Conservation (phyloP, 2,329 filamentous ascomycete species). For the Macrophomina phaseolina region DNA sequence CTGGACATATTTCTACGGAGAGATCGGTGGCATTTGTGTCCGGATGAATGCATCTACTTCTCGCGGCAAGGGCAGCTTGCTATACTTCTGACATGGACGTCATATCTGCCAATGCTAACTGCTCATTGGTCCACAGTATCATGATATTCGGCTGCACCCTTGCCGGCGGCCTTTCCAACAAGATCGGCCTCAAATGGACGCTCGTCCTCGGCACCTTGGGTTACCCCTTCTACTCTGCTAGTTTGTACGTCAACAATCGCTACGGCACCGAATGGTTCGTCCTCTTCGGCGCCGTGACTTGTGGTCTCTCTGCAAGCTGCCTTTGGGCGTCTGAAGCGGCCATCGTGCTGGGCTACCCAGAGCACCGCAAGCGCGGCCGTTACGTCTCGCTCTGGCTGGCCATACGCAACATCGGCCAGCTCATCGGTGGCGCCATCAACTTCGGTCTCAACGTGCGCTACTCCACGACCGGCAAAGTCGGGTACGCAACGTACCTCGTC, state of each 20-base stretch:
- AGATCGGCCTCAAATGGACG: constrained; percentile 73
- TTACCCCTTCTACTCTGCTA: constrained; percentile 41
- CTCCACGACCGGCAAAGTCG: constrained; percentile 52
- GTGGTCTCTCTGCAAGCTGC: constrained; percentile 43
- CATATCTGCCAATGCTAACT: not conserved
- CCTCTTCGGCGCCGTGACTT: constrained; percentile 41
- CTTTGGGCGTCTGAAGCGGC: constrained; percentile 51
- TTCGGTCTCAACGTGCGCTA: constrained; percentile 55
- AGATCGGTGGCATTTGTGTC: too few species aligned
- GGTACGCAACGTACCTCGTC: constrained; percentile 47
- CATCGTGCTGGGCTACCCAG: constrained; percentile 53
- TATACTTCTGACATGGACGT: too few species aligned
- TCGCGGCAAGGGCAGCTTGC: too few species aligned
- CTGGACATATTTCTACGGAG: too few species aligned
- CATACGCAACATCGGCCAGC: constrained; percentile 58
- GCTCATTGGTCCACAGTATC: constrained; percentile 46
- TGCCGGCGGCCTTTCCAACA: constrained; percentile 66
- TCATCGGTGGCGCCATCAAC: constrained; percentile 59
- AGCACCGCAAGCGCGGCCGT: constrained; percentile 51
- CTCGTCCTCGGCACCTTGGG: constrained; percentile 49
- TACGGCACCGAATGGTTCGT: constrained; percentile 44
- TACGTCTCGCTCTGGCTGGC: constrained; percentile 55
- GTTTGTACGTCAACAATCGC: constrained; percentile 38
- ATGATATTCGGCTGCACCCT: constrained; percentile 76
- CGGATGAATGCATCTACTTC: too few species aligned